Evolutionary conservation across 2,329 filamentous ascomycete species (phyloP).

Genomic region (Colletotrichum zoysiae): DNA sequence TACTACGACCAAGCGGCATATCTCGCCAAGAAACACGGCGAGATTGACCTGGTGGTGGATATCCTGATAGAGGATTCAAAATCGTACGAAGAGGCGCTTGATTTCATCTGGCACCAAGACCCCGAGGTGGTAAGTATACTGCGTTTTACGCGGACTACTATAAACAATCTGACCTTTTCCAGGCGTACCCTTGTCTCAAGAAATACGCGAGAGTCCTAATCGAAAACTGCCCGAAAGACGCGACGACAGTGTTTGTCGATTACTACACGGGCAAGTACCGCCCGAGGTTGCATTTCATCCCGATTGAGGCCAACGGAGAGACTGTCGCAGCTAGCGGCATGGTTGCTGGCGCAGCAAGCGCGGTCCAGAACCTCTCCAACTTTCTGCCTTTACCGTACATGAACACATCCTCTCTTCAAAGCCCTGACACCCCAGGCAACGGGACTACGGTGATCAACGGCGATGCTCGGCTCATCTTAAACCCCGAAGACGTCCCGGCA

Average conservation of each 20-base stretch:
- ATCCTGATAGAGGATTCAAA: slow-evolving; percentile 97
- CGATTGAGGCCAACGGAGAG: slow-evolving; percentile 51
- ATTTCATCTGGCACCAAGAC: slow-evolving; percentile 91
- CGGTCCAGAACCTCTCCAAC: slow-evolving; percentile 87
- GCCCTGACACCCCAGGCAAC: slow-evolving; percentile 64
- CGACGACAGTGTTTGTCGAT: slow-evolving; percentile 90
- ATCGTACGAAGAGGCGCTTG: slow-evolving; percentile 86
- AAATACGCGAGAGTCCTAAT: slow-evolving; percentile 94
- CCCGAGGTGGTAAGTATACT: slow-evolving; percentile 73
- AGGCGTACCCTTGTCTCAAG: slow-evolving; percentile 91
- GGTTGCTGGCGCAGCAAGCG: slow-evolving; percentile 72
- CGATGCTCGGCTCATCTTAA: slow-evolving; percentile 65
- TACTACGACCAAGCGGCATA: slow-evolving; percentile 98
- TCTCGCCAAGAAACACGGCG: slow-evolving; percentile 91
- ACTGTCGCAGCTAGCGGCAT: slow-evolving; percentile 59
- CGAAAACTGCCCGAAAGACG: slow-evolving; percentile 84
- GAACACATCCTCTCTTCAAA: slow-evolving; percentile 70
- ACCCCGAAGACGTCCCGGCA: slow-evolving; percentile 59
- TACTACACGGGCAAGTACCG: slow-evolving; percentile 92
- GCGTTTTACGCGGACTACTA: background rate
- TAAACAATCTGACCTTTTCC: slow-evolving; percentile 48
- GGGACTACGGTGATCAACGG: slow-evolving; percentile 59
- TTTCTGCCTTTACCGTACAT: slow-evolving; percentile 89
- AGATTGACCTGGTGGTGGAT: slow-evolving; percentile 93
- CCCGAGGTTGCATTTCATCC: slow-evolving; percentile 72